These are phyloP conservation scores for Fusarium sacchari DNA, from an alignment of 2,329 filamentous ascomycete species.

Conservation along the genomic window DNA sequence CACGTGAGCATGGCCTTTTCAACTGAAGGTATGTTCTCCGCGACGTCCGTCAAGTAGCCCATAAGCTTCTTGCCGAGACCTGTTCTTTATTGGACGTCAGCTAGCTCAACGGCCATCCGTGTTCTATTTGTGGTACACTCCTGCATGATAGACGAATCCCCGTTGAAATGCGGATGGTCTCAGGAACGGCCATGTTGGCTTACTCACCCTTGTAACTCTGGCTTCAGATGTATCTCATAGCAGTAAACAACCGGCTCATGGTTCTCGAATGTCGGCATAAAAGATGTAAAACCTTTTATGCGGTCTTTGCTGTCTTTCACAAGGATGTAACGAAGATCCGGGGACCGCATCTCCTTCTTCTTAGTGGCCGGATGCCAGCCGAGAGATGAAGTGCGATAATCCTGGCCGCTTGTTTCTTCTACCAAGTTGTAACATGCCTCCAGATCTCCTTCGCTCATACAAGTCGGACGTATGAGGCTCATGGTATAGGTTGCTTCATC, in stretches of 20 bases:
- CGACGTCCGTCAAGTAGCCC: slow-evolving; percentile 63
- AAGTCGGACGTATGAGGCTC: slow-evolving; percentile 52
- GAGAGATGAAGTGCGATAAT: slow-evolving; percentile 70
- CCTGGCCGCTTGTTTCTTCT: slow-evolving; percentile 68
- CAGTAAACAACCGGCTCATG: slow-evolving; percentile 75
- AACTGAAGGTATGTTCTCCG: slow-evolving; percentile 62
- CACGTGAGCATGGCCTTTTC: slow-evolving; percentile 80
- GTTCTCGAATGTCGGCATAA: slow-evolving; percentile 78
- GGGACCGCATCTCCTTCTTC: slow-evolving; percentile 72
- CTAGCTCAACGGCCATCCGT: slow-evolving; percentile 13
- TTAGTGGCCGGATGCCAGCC: slow-evolving; percentile 74
- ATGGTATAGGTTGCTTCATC: slow-evolving; percentile 56
- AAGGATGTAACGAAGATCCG: slow-evolving; percentile 75
- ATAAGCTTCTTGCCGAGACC: slow-evolving; percentile 73
- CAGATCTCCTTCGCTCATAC: slow-evolving; percentile 58
- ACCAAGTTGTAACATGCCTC: slow-evolving; percentile 66
- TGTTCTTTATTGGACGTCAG: slow-evolving; percentile 53
- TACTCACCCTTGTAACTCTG: slow-evolving; percentile 63
- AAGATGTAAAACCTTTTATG: slow-evolving; percentile 68
- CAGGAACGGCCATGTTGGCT: background rate
- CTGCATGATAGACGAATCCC: background rate
- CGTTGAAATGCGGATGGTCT: background rate
- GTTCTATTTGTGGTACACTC: background rate
- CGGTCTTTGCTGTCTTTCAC: slow-evolving; percentile 53
- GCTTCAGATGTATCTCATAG: slow-evolving; percentile 78